Evolutionary conservation across 176 grass and related monocot species (phyloP), one percentile per base, ranked within the genome.

Genomic region (Aegilops speltoides): DNA sequence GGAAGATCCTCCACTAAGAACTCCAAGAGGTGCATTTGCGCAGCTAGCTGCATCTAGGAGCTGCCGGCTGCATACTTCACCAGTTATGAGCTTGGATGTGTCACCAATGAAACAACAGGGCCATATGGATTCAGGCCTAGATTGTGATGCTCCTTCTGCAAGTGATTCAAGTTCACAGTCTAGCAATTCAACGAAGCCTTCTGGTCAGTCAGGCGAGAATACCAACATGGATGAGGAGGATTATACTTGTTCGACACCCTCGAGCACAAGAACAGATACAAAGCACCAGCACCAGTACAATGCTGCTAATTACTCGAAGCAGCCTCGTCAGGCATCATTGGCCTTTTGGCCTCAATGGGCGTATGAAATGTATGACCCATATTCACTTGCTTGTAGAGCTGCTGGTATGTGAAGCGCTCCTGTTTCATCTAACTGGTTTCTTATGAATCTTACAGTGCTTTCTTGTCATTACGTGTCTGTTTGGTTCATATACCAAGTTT

Each of bases 331-430:
- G 69, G 85, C 87, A 28, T 83, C 93, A 57, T 63, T 98, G 88
- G 86, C 97, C 36, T 98, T 92, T 90, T 95, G 94, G 94, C 97
- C 97, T 86, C 87, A 17, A 60, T 98, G 97, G 97, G 83, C 80
- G 84, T 98, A 96, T 90, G 81, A 98, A 86, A 96, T 98, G 94
- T 94, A 94, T 14, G 97, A 96, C 54, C 89, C 97, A 20, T 96
- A 93, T 89, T 78, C 87, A 66, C 97, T 98, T 79, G 97, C 94
- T 83, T 89, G 61, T 73, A 91, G 82, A 38, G 97, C 82, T 81
- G 94, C 94, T 88, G 94, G 97, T 98, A 96, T 23, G 36, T 79
- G 16, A 50, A 67, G 36, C 63, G 3, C 22, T 85, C 54, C 36
- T 41, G 20, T 87, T 17, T 48, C 59, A 80, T 87, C 69, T 23